Evolutionary conservation across 352 stramenopile genomes (phyloP).

Genomic region (Elongisporangium undulatum): DNA sequence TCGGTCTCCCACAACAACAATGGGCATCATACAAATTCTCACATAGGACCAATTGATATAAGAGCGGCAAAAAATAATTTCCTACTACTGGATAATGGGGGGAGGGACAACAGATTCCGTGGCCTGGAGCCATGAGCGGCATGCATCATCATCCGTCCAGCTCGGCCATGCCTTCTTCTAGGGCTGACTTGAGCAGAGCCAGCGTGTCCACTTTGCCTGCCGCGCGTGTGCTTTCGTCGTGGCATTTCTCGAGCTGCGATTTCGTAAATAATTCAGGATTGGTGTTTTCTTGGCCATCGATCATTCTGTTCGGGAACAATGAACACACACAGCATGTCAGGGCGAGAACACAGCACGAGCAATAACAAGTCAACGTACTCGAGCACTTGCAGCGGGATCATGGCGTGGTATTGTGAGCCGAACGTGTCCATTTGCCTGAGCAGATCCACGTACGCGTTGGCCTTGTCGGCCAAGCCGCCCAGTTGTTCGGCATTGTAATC

Average conservation of each 20-base stretch:
- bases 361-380: slow-evolving; percentile 21
- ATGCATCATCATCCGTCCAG: slow-evolving; percentile 8
- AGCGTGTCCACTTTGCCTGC: slow-evolving; percentile 48
- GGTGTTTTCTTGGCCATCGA: slow-evolving; percentile 44
- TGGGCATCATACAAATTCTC: not conserved
- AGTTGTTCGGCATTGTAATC: slow-evolving; percentile 62
- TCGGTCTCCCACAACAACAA: not conserved
- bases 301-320: slow-evolving; percentile 21
- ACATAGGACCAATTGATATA: not conserved
- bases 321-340: not conserved
- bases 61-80: not conserved
- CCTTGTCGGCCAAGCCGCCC: slow-evolving; percentile 52
- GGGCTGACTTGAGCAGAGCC: slow-evolving; percentile 39
- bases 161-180: slow-evolving; percentile 37
- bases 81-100: not conserved
- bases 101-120: not conserved
- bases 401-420: slow-evolving; percentile 41
- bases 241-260: slow-evolving; percentile 51
- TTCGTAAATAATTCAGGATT: slow-evolving; percentile 74
- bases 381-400: slow-evolving; percentile 60
- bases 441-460: slow-evolving; percentile 55
- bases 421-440: slow-evolving; percentile 40
- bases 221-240: slow-evolving; percentile 45
- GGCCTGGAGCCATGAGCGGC: not conserved
- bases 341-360: not conserved